These are phyloP conservation scores for Pseudofabraea citricarpa DNA, from an alignment of 2,329 filamentous ascomycete species.

Conservation along the genomic window DNA sequence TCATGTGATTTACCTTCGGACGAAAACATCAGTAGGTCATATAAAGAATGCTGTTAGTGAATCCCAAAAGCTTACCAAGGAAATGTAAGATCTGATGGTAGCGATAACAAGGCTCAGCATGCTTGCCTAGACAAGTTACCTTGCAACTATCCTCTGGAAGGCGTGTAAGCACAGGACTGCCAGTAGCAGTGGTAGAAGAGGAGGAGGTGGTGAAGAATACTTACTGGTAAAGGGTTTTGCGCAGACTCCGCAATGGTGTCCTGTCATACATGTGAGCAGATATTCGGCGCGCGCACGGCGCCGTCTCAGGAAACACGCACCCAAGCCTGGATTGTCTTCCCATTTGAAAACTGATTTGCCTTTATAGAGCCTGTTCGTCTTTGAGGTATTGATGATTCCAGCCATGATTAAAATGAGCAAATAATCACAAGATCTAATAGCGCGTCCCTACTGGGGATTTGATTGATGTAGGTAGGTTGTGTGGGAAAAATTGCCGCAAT, in stretches of 20 bases:
- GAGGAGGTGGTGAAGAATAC: neutral
- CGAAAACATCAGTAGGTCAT: neutral
- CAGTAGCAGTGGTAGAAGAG: too few relatives aligned
- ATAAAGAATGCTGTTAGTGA: neutral
- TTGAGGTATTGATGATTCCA: conserved; percentile 1
- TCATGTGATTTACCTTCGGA: conserved; percentile 24
- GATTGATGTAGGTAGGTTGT: too few relatives aligned
- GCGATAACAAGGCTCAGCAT: conserved; percentile 28
- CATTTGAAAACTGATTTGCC: conserved; percentile 24
- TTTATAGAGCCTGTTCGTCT: conserved; percentile 8
- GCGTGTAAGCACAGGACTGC: conserved; percentile 2
- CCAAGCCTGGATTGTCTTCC: conserved; percentile 26
- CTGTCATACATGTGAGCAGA: conserved; percentile 15
- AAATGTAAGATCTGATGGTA: conserved; percentile 30
- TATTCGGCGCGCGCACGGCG: too few relatives aligned
- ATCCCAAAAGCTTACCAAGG: conserved; percentile 18
- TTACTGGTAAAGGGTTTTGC: conserved; percentile 24
- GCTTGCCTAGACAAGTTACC: conserved; percentile 25
- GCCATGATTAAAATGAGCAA: too few relatives aligned
- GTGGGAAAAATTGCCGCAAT: too few relatives aligned
- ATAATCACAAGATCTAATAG: too few relatives aligned
- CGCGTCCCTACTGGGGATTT: too few relatives aligned
- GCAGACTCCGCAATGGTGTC: conserved; percentile 28
- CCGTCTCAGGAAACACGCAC: conserved; percentile 9
- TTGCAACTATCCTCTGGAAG: conserved; percentile 23